Conservation (phyloP, 345 rosid genomes). For the Murraya paniculata region DNA sequence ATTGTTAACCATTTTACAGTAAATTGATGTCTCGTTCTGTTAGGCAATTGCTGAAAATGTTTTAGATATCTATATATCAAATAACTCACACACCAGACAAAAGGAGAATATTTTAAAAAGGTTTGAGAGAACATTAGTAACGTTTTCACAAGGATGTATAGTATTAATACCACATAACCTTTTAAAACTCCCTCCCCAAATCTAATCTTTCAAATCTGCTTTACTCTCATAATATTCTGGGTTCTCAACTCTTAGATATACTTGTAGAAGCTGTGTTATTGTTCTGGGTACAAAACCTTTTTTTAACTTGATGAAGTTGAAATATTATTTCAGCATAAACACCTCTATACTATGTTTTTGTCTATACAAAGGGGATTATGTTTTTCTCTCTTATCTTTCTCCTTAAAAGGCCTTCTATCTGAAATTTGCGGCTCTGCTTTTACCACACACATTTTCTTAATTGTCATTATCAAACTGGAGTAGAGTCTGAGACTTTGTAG, state of each 20-base stretch:
- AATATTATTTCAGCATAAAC: background rate
- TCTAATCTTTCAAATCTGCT: background rate
- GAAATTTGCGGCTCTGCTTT: background rate
- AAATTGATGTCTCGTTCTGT: background rate
- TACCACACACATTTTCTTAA: background rate
- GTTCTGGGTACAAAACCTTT: background rate
- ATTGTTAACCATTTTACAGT: background rate
- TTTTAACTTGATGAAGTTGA: background rate
- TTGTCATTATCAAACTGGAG: background rate
- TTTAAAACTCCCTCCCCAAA: background rate
- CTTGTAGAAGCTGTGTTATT: background rate
- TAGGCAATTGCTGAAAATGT: background rate
- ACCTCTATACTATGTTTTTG: background rate
- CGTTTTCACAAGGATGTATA: background rate
- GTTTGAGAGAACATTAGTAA: background rate
- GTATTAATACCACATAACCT: background rate
- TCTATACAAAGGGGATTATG: background rate
- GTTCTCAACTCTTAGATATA: background rate
- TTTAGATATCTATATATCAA: background rate
- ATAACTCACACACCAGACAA: background rate
- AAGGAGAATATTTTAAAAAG: background rate
- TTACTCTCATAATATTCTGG: background rate
- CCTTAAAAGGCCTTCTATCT: background rate
- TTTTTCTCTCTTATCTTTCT: background rate
- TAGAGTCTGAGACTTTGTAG: background rate